Base-by-base conservation (phyloP, 1,139 yeast species). In the Hansenula anomala region DNA sequence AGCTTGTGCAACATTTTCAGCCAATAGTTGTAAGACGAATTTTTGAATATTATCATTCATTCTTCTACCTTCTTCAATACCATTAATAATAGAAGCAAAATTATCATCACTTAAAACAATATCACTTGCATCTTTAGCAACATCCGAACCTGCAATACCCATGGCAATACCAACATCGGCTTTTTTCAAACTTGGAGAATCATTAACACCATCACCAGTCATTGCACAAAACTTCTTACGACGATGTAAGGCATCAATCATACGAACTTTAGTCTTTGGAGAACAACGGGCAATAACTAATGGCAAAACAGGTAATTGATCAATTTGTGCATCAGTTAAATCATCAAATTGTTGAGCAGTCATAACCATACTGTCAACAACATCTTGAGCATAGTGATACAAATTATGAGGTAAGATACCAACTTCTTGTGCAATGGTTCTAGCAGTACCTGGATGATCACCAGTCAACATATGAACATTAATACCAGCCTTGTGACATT, bases 121-220 rank as follows among this genome's bases (percentile, higher is more conserved):
- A 58, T 83, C 92, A 18, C 87, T 74, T 3, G 88, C 88, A 55
- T 83, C 88, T 59, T 83, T 83, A 20, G 92, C 92, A 33, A 83
- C 90, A 60, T 83, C 92, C 12, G 88, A 80, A 12, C 90, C 92
- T 47, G 82, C 78, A 55, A 80, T 70, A 36, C 92, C 92, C 92
- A 83, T 83, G n/a, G 90, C 88, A 57, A 84, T 83, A 51, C 95
- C 94, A 41, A 85, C 88, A 60, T 85, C 92, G 1, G 94, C 86
- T 47, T 75, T 79, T 57, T 83, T 83, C 60, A 85, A 69, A 5
- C 88, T 78, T 16, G 94, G 95, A 4, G 92, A 83, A 59, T 85
- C 94, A 57, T 85, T 85, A 37, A 84, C 90, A 50, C 94, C 94
- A 60, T 84, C 94, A 50, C 94, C 95, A 30, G 95, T 84, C 94